Percentiles rank a stretch among this genome's conserved stretches.
Evolutionary conservation across 345 rosid species (phyloP).

Genomic region (Eucalyptus marginata): DNA sequence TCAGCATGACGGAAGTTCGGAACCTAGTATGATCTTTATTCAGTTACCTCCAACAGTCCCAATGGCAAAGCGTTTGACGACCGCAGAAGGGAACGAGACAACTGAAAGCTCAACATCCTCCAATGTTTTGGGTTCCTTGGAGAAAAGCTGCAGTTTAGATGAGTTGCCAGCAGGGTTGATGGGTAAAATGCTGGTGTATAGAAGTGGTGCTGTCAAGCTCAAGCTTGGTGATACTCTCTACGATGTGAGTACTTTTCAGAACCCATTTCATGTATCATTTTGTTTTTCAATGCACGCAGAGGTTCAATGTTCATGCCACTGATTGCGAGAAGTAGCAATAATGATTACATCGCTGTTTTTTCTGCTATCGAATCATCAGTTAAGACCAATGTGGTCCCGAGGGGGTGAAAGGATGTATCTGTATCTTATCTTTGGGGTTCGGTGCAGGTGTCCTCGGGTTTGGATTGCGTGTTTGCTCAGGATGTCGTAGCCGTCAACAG

Average conservation of each 20-base stretch:
- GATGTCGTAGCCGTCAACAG: constrained; percentile 46
- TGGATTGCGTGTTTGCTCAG: constrained; percentile 48
- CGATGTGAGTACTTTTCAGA: constrained; percentile 42
- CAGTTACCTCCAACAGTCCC: constrained; percentile 64
- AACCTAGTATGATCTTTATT: constrained; percentile 48
- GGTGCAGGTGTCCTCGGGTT: constrained; percentile 62
- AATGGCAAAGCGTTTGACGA: constrained; percentile 22
- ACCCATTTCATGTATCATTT: neutral
- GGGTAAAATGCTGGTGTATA: constrained; percentile 84
- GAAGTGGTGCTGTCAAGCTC: constrained; percentile 72
- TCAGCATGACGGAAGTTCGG: constrained; percentile 54
- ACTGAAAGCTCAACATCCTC: constrained; percentile 10
- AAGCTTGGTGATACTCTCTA: constrained; percentile 66
- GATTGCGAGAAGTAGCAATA: neutral
- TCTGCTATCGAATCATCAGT: neutral
- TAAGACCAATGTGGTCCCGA: neutral
- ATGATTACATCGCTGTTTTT: neutral
- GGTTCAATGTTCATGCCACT: neutral
- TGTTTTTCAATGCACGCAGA: neutral
- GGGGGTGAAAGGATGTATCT: neutral
- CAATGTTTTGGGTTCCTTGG: neutral
- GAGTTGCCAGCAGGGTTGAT: constrained; percentile 59
- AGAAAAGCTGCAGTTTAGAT: constrained; percentile 15
- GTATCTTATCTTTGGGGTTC: neutral
- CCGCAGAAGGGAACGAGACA: constrained; percentile 16